These are phyloP conservation scores for Mercurialis annua DNA, from an alignment of 345 rosid species.

Conservation along the genomic window DNA sequence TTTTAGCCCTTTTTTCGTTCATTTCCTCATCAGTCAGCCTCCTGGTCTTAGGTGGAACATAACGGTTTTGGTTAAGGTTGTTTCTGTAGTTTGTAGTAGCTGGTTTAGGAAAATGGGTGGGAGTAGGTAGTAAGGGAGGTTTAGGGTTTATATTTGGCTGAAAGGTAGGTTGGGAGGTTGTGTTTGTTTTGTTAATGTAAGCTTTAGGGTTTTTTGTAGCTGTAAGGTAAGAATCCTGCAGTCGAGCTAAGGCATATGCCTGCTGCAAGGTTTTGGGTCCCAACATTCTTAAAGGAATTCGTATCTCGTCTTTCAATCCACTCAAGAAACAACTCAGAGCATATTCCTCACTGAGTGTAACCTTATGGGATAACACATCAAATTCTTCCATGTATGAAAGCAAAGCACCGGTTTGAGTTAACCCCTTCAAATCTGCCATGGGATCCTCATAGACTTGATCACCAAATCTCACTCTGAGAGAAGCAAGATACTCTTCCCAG, in stretches of 20 bases:
- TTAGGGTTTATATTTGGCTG: not conserved
- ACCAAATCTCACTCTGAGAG: too few relatives aligned
- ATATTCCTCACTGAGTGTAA: not conserved
- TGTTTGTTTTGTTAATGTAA: not conserved
- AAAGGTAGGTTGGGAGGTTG: not conserved
- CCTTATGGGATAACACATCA: not conserved
- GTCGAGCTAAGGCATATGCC: not conserved
- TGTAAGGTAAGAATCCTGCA: not conserved
- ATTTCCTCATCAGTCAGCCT: not conserved
- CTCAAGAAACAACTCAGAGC: not conserved
- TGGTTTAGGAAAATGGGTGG: too few relatives aligned
- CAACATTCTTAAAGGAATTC: not conserved
- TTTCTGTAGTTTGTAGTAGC: too few relatives aligned
- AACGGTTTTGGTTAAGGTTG: too few relatives aligned
- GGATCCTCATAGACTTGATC: not conserved
- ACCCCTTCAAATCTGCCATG: not conserved
- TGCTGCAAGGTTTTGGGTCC: not conserved
- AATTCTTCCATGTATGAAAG: not conserved
- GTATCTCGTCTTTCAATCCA: not conserved
- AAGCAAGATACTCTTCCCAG: too few relatives aligned
- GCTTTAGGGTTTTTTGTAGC: not conserved
- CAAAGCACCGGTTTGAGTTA: not conserved
- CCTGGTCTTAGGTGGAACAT: not conserved
- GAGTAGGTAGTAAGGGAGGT: not conserved
- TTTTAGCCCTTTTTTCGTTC: not conserved